Conservation (phyloP, 2,329 filamentous ascomycete genomes). For the Chaetomiaceae sp. region DNA sequence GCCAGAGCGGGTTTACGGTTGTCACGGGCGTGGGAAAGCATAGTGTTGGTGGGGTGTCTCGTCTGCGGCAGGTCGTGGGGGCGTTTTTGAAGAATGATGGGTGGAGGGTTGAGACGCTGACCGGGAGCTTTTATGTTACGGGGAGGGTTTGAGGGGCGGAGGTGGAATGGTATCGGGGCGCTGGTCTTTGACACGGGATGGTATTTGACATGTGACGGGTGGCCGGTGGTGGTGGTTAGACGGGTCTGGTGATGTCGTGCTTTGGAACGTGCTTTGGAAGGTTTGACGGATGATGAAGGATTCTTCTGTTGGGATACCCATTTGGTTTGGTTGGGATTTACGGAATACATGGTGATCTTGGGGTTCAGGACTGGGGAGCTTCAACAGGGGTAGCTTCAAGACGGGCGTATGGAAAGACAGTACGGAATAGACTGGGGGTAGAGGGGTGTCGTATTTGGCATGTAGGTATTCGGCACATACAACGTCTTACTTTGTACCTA, state of each 20-base stretch:
- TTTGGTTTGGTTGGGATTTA: background rate
- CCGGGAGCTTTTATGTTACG: conserved; percentile 65
- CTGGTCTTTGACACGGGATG: background rate
- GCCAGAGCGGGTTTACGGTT: conserved; percentile 59
- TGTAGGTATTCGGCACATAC: too few species aligned
- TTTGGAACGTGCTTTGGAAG: too few species aligned
- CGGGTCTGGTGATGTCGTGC: too few species aligned
- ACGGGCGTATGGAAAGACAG: too few species aligned
- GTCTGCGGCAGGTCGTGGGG: conserved; percentile 73
- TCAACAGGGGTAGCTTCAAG: too few species aligned
- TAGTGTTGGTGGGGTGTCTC: conserved; percentile 68
- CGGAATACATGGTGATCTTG: background rate
- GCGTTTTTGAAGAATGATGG: conserved; percentile 70
- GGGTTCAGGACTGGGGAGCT: background rate
- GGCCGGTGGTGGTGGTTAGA: too few species aligned
- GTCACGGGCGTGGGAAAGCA: conserved; percentile 80
- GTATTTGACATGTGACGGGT: too few species aligned
- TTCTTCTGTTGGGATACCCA: background rate
- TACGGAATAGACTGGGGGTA: background rate
- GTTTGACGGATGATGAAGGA: background rate
- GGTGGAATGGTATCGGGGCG: background rate
- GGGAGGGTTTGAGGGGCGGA: conserved; percentile 39
- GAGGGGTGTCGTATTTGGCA: background rate
- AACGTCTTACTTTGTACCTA: too few species aligned
- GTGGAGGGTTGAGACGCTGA: conserved; percentile 73